Conservation (phyloP, 2,329 filamentous ascomycete genomes). For the Cordyceps cateniannulata region DNA sequence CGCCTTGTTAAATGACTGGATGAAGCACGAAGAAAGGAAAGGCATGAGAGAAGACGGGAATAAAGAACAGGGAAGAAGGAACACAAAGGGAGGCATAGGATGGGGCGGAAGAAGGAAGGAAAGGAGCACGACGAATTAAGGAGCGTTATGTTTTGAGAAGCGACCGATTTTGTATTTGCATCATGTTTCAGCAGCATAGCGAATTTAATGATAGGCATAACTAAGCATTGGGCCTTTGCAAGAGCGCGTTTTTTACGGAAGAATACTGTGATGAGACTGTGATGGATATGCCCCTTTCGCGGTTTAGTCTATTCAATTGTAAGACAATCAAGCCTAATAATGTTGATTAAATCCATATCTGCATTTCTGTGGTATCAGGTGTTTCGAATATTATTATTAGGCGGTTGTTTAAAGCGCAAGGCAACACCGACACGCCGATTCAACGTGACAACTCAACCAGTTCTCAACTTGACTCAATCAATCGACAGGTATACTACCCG, state of each 20-base stretch:
- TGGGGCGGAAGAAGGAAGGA: background rate
- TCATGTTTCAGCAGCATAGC: slow-evolving; percentile 11
- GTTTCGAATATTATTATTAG: background rate
- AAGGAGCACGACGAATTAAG: background rate
- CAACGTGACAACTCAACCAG: background rate
- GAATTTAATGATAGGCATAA: slow-evolving; percentile 2
- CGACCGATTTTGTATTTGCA: slow-evolving; percentile 7
- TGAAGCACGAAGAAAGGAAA: background rate
- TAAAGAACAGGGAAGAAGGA: background rate
- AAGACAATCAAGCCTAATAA: background rate
- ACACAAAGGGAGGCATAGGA: background rate
- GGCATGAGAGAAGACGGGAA: background rate
- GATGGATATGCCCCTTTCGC: background rate
- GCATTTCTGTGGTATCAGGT: slow-evolving; percentile 9
- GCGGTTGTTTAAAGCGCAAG: background rate
- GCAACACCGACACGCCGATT: background rate
- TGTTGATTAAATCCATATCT: background rate
- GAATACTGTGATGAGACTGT: background rate
- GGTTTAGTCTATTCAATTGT: no score
- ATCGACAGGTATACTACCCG: background rate
- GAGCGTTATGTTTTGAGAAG: background rate
- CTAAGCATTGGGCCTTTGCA: background rate
- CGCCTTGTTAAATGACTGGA: background rate
- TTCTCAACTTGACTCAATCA: background rate
- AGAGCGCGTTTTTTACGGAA: background rate